phyloP scores from a whole-genome alignment of 2,329 filamentous ascomycete species.

The Colletotrichum orchidophilum region DNA sequence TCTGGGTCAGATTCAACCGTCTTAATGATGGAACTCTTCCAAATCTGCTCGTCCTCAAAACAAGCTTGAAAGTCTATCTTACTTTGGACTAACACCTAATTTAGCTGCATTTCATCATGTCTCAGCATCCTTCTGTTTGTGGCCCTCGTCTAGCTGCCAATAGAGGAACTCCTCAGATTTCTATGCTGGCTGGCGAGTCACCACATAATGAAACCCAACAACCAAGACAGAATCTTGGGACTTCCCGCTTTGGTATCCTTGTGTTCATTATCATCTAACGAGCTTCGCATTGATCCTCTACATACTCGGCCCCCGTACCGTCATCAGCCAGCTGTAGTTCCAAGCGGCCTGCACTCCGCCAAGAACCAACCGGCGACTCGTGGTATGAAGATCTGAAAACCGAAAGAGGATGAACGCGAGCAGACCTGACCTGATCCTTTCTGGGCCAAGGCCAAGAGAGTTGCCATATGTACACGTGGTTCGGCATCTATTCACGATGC shows the following conservation, averaged over 20 bases:
- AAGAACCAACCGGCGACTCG: background rate
- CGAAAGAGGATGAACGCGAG: background rate
- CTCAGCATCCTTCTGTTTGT: too few relatives aligned
- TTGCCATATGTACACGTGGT: constrained; percentile 25
- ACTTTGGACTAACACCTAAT: too few relatives aligned
- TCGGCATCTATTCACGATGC: constrained; percentile 11
- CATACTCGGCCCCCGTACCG: constrained; percentile 8
- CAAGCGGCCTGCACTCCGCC: constrained; percentile 30
- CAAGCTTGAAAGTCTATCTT: too few relatives aligned
- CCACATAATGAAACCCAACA: background rate
- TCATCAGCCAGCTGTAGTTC: background rate
- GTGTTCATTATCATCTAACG: background rate
- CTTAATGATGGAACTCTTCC: too few relatives aligned
- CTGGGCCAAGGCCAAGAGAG: background rate
- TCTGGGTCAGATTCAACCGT: too few relatives aligned
- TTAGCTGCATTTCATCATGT: too few relatives aligned
- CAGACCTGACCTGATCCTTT: background rate
- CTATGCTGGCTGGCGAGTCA: background rate
- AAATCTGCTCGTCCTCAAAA: too few relatives aligned
- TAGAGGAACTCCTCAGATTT: background rate
- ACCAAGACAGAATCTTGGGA: background rate
- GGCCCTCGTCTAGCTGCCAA: too few relatives aligned
- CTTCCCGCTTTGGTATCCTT: background rate
- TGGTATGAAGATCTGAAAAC: constrained; percentile 1
- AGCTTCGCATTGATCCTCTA: constrained; percentile 22